Conservation (phyloP, 1,284 basidiomycete species). For the Heliocybe sulcata region DNA sequence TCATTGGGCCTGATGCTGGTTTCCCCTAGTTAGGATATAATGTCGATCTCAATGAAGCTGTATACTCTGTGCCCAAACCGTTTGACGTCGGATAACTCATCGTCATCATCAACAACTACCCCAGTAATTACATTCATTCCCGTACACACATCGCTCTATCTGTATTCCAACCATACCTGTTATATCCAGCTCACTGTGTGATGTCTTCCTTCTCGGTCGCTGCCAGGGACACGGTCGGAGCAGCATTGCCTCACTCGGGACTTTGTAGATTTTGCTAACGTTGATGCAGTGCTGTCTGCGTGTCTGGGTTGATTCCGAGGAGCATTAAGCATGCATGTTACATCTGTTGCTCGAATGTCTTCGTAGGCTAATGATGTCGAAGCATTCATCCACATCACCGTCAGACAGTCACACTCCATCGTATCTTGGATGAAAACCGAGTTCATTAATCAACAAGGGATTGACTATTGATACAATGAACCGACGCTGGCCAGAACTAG, state of each 20-base stretch:
- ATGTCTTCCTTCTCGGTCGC: too few relatives aligned
- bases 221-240: too few relatives aligned
- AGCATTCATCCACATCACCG: too few relatives aligned
- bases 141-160: background rate
- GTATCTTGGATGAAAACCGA: background rate
- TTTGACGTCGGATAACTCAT: background rate
- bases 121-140: background rate
- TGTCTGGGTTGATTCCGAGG: too few relatives aligned
- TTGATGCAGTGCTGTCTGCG: too few relatives aligned
- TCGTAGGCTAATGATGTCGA: too few relatives aligned
- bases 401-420: background rate
- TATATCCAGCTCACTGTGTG: too few relatives aligned
- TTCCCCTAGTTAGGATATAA: background rate
- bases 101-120: too few relatives aligned
- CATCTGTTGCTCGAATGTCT: too few relatives aligned
- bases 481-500: background rate
- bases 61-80: background rate
- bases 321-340: background rate
- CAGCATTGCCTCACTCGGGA: too few relatives aligned
- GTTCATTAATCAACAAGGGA: background rate
- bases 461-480: background rate
- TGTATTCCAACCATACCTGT: background rate
- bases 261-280: too few relatives aligned
- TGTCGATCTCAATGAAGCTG: background rate
- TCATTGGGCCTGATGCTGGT: background rate